Base-by-base conservation (phyloP, 2,329 filamentous ascomycete genomes). In the Phaeomoniella chlamydospora region DNA sequence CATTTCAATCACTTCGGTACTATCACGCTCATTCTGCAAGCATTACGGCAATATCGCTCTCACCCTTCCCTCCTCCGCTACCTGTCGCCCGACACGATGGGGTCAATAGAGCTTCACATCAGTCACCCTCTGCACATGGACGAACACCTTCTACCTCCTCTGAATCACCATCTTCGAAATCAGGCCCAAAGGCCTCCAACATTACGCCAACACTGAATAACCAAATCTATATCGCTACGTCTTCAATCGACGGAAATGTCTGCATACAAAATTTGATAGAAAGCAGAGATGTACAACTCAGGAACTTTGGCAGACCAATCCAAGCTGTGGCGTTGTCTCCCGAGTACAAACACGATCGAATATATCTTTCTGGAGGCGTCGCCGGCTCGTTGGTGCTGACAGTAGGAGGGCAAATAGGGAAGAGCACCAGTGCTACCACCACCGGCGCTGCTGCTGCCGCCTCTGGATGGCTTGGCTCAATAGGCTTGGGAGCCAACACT, bases 21-120 rank as follows among this genome's bases (percentile, higher is more conserved):
- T 98, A 96, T 55, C 84, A 88, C 50, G 88, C 87, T 11, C 92
- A 98, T 53, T 80, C 83, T 6, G 88, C 90, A 30, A 94, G 85
- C 13, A 77, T 96, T 31, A 94, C 88, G 0, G 76, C 75, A 34
- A 73, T 96, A 36, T 94, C 90, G 3, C 78, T 94, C 45, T 96
- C 90, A 1, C 90, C 90, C 1, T 84, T 77, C 39, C 82, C 84
- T 3, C 75, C 74, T 37, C 74, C 77, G 5, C 49, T 65, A 19
- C 61, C 67, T 19, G 59, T 52, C 19, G 39, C 55, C 12, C 60
- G 55, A 33, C 44, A 55, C 34, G 58, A 65, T 42, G 48, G 44
- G 38, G 42, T 55, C 29, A 51, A 42, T 37, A 55, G 52, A 48
- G 42, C 54, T 26, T 6, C 22, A 11, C 33, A 38, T n/a, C 50